phyloP scores from a whole-genome alignment of 495 filamentous ascomycete species.

The Trichodelitschia bisporula region DNA sequence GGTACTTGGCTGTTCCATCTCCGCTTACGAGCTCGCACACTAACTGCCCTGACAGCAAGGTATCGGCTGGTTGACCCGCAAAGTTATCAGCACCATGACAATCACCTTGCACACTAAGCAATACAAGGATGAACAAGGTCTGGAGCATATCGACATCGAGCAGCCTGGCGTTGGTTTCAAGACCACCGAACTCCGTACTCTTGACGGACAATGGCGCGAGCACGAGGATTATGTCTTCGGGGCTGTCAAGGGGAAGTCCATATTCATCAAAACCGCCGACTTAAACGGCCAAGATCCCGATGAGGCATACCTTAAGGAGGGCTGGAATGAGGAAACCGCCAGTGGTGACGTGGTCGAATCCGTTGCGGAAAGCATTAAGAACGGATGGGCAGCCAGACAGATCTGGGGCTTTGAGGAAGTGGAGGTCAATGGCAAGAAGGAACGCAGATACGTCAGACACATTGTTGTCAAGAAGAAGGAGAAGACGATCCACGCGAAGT shows the following conservation, averaged over 20 bases:
- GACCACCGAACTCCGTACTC: constrained; percentile 40
- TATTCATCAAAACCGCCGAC: constrained; percentile 20
- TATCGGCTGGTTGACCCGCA: constrained; percentile 62
- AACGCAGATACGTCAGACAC: constrained; percentile 43
- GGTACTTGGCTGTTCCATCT: too few species aligned
- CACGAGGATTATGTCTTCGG: constrained; percentile 74
- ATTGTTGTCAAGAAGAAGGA: constrained; percentile 38
- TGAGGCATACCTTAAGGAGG: constrained; percentile 20
- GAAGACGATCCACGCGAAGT: constrained; percentile 31
- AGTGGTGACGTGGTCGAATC: constrained; percentile 29
- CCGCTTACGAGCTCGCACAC: too few species aligned
- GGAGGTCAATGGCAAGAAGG: constrained; percentile 14
- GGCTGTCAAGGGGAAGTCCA: constrained; percentile 31
- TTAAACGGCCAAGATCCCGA: constrained; percentile 17
- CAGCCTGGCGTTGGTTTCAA: constrained; percentile 57
- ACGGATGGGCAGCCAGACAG: constrained; percentile 36
- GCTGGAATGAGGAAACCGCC: constrained; percentile 26
- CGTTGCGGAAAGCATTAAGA: constrained; percentile 27
- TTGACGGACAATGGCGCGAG: constrained; percentile 44
- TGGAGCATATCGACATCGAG: constrained; percentile 56
- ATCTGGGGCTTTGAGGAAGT: constrained; percentile 40
- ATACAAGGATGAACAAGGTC: constrained; percentile 10
- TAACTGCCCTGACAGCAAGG: too few species aligned
- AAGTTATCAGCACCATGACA: constrained; percentile 43
- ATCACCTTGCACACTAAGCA: constrained; percentile 46